phyloP scores from a whole-genome alignment of 148 eudicot genomes.

The Rhododendron ferrugineum region DNA sequence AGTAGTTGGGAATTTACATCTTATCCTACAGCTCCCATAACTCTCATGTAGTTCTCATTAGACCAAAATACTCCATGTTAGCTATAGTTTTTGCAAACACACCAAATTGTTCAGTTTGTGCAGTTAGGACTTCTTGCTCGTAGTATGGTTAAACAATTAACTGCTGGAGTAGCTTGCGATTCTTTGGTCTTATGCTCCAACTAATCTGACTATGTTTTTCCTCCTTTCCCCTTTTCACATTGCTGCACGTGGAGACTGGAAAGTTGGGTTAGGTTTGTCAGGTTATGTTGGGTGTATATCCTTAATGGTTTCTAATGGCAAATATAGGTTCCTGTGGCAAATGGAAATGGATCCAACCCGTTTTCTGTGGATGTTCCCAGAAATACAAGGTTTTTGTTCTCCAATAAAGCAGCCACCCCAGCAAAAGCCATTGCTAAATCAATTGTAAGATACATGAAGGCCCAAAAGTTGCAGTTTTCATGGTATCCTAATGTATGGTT shows the following conservation, averaged over 20 bases:
- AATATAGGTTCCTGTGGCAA: slow-evolving; percentile 96
- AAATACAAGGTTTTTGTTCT: slow-evolving; percentile 86
- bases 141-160: background rate
- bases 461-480: background rate
- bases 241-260: background rate
- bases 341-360: slow-evolving; percentile 78
- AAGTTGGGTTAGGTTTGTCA: background rate
- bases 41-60: background rate
- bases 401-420: slow-evolving; percentile 71
- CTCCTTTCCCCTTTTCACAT: background rate
- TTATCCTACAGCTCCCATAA: background rate
- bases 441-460: slow-evolving; percentile 56
- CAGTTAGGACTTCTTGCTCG: background rate
- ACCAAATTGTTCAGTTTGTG: background rate
- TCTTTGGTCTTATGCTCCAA: background rate
- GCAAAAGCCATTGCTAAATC: slow-evolving; percentile 94
- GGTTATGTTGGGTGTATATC: background rate
- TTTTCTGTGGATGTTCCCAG: slow-evolving; percentile 88
- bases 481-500: background rate
- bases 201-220: background rate
- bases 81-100: background rate
- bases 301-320: background rate
- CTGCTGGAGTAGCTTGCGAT: background rate
- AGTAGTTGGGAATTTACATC: background rate
- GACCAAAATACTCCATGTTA: background rate